Base-by-base conservation (phyloP, 192 early-diverging fungal genomes). In the Backusella circina region DNA sequence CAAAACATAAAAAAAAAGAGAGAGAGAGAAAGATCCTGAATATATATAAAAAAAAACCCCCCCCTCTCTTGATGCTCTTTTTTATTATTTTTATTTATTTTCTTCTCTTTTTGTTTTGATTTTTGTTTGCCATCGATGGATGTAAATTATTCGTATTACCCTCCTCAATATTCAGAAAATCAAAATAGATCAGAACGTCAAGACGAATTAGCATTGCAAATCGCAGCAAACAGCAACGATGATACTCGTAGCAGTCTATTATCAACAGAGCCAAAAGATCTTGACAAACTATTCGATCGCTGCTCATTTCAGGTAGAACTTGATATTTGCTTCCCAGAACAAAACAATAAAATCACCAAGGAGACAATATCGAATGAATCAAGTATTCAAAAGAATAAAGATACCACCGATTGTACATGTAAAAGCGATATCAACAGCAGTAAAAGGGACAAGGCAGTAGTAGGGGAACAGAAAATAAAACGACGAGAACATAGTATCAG, bases 261-360 rank as follows among this genome's bases (percentile, higher is more conserved):
- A 13, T 51, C 33, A 36, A 67, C 37, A 28, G 67, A 51, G n/a
- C 66, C 74, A 15, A 44, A 47, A 31, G 41, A 75, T 23, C 38
- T 75, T 18, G 65, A 75, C 28, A 66, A 68, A 31, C 16, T 75
- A 28, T 75, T 75, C 15, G 36, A 74, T 3, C 38, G 39, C 26
- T 61, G 54, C 3, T 39, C 38, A 10, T 9, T 39, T 10, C 41
- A 28, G 18, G 28, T 26, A 36, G 74, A 75, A n/a, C 41, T 33
- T 2, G 74, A 75, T 38, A 68, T 75, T 36, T 75, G 74, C 15
- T 75, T 57, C 37, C 74, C 74, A 37, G 33, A 67, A 2, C 16
- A 35, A 21, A 33, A 13, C 39, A 12, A 28, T 57, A 37, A 65
- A 37, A 4, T 5, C 2, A 35, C 31, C 18, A 23, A 30, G 7